A percentile compares a stretch with the other conserved stretches of the same genome.
Conservation (phyloP, 192 early-diverging fungal species). For the Rhizophagus sp. region DNA sequence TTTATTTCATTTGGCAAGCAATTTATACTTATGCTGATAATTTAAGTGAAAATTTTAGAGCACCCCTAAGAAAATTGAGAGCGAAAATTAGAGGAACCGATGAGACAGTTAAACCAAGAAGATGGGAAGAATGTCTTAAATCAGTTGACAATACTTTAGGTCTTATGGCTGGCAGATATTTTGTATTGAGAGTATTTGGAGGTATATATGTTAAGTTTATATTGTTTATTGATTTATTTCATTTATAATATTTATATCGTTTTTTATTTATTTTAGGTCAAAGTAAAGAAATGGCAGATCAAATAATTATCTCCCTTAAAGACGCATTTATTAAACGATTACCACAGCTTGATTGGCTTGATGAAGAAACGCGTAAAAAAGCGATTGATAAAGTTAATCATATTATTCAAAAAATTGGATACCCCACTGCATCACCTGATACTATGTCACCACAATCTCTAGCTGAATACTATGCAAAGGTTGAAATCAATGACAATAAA, state of each 20-base stretch:
- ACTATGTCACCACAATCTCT: slow-evolving; percentile 45
- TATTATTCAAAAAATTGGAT: slow-evolving; percentile 64
- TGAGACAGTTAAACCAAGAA: slow-evolving; percentile 42
- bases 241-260: background rate
- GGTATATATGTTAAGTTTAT: slow-evolving; percentile 4
- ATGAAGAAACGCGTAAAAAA: slow-evolving; percentile 47
- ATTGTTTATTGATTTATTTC: background rate
- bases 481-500: slow-evolving; percentile 43
- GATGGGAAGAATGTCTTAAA: slow-evolving; percentile 52
- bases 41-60: slow-evolving; percentile 43
- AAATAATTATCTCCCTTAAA: slow-evolving; percentile 49
- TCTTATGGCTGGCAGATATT: slow-evolving; percentile 45
- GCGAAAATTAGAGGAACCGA: slow-evolving; percentile 50
- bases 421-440: slow-evolving; percentile 62
- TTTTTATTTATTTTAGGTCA: slow-evolving; percentile 39
- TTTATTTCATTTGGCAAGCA: slow-evolving; percentile 56
- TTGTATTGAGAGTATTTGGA: slow-evolving; percentile 40
- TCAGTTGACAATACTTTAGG: slow-evolving; percentile 40
- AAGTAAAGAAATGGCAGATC: slow-evolving; percentile 49
- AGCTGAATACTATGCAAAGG: slow-evolving; percentile 51
- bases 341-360: slow-evolving; percentile 56
- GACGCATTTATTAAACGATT: slow-evolving; percentile 45
- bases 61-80: slow-evolving; percentile 38
- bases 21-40: slow-evolving; percentile 38
- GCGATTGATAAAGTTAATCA: slow-evolving; percentile 61